phyloP scores from a whole-genome alignment of 2,329 filamentous ascomycete species.

The Pezicula neosporulosa region DNA sequence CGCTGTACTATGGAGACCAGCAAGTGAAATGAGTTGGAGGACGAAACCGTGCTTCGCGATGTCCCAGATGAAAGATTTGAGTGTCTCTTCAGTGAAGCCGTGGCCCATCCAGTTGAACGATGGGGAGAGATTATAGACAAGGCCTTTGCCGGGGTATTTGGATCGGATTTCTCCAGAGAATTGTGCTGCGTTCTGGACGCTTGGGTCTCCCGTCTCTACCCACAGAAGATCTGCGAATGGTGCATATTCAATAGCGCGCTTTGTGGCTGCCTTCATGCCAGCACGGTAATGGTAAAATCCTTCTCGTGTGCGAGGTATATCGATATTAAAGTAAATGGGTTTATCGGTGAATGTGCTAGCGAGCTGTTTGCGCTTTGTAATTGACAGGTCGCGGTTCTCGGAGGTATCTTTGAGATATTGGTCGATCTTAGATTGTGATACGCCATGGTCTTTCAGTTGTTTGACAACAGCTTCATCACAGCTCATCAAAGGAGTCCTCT shows the following conservation, averaged over 20 bases:
- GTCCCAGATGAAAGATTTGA: conserved; percentile 95
- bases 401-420: conserved; percentile 62
- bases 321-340: conserved; percentile 82
- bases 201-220: conserved; percentile 93
- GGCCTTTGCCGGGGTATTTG: conserved; percentile 71
- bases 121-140: conserved; percentile 95
- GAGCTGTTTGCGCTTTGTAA: conserved; percentile 71
- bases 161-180: conserved; percentile 76
- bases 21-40: conserved; percentile 64
- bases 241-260: conserved; percentile 86
- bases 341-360: conserved; percentile 64
- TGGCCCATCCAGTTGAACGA: conserved; percentile 99
- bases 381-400: conserved; percentile 68
- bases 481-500: conserved; percentile 77
- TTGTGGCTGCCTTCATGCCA: conserved; percentile 82
- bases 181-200: conserved; percentile 69
- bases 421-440: conserved; percentile 59
- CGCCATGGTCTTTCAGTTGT: conserved; percentile 67
- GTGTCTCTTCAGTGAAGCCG: conserved; percentile 77
- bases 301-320: conserved; percentile 88
- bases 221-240: conserved; percentile 93
- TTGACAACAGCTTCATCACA: conserved; percentile 87
- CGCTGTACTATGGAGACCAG: conserved; percentile 63
- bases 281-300: conserved; percentile 90
- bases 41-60: conserved; percentile 83